Conservation (phyloP, 352 stramenopile genomes). For the Phytophthora aleatoria region DNA sequence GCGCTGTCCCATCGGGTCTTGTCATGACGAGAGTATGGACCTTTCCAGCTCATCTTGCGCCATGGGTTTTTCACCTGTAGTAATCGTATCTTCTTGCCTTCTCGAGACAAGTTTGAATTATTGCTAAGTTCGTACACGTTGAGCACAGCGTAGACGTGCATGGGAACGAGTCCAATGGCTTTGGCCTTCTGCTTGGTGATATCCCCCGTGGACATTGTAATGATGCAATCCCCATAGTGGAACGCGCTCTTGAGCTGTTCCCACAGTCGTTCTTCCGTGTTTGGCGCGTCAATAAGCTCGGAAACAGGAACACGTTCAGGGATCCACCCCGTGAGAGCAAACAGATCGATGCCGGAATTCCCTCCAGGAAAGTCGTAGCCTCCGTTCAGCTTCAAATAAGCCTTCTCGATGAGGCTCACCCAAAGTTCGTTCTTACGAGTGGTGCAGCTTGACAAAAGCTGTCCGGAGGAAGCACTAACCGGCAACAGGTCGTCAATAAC, state of each 20-base stretch:
- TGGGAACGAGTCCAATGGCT: slow-evolving; percentile 92
- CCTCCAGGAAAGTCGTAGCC: slow-evolving; percentile 98
- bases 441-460: slow-evolving; percentile 86
- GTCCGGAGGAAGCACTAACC: slow-evolving; percentile 66
- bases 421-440: slow-evolving; percentile 85
- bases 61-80: slow-evolving; percentile 98
- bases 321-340: slow-evolving; percentile 98
- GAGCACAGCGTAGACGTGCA: slow-evolving; percentile 97
- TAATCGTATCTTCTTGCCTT: slow-evolving; percentile 67
- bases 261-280: slow-evolving; percentile 96
- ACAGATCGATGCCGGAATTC: slow-evolving; percentile 97
- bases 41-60: slow-evolving; percentile 85
- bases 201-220: slow-evolving; percentile 95
- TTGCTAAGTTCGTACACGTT: slow-evolving; percentile 88
- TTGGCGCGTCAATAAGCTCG: slow-evolving; percentile 81
- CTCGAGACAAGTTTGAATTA: slow-evolving; percentile 15
- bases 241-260: slow-evolving; percentile 93
- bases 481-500: slow-evolving; percentile 96
- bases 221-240: slow-evolving; percentile 96
- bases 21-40: slow-evolving; percentile 82
- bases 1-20: slow-evolving; percentile 53
- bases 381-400: slow-evolving; percentile 97
- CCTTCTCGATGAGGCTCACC: slow-evolving; percentile 98
- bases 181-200: slow-evolving; percentile 72
- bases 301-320: slow-evolving; percentile 91